These are phyloP conservation scores for Aurantiochytrium sp. DNA, from an alignment of 108 stramenopile genomes.

Conservation along the genomic window DNA sequence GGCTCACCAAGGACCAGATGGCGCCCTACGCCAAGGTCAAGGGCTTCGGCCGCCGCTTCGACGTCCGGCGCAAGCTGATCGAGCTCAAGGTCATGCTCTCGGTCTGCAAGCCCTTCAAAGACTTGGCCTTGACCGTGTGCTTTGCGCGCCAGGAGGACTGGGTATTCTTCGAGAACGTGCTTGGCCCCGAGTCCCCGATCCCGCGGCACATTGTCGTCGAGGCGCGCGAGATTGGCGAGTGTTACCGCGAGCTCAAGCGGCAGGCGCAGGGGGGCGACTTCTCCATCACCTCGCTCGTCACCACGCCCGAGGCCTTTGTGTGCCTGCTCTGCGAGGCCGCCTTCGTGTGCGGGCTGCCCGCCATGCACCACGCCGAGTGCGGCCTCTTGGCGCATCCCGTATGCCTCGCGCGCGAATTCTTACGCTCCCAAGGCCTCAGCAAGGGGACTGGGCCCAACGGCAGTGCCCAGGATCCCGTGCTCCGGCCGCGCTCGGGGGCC, in stretches of 20 bases:
- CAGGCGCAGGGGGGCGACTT: background rate
- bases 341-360: background rate
- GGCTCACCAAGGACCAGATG: background rate
- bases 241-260: background rate
- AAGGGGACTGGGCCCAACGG: no score
- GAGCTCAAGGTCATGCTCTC: slow-evolving; percentile 8
- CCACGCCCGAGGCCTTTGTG: background rate
- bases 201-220: background rate
- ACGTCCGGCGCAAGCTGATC: background rate
- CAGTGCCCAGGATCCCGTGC: background rate
- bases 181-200: background rate
- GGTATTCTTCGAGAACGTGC: background rate
- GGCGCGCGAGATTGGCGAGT: background rate
- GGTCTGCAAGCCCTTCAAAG: background rate
- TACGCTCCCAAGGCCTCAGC: background rate
- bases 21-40: background rate
- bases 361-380: background rate
- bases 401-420: background rate
- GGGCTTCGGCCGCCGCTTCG: background rate
- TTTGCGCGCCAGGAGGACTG: background rate
- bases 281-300: background rate
- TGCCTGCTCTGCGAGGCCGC: background rate
- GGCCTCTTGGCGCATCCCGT: background rate
- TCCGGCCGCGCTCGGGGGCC: background rate
- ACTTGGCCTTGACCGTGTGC: background rate